Evolutionary conservation across 192 early-diverging fungal species (phyloP), one percentile per base, ranked within the genome.

Genomic region (Kickxella alabastrina): DNA sequence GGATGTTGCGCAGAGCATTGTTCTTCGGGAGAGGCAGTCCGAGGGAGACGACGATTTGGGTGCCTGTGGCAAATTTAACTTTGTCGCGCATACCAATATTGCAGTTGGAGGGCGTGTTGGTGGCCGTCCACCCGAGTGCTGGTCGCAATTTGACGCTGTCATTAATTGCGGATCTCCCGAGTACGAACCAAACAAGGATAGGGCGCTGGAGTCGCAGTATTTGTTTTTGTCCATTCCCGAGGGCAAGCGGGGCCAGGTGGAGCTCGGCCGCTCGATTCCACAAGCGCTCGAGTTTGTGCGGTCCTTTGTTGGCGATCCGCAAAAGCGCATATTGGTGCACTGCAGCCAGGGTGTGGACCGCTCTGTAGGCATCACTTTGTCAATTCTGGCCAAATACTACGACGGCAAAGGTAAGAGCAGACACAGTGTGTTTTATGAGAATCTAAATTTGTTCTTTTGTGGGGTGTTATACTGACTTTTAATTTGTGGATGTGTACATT

Each of bases 181-280:
- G 42, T 79, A 82, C 43, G 43, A 48, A 6, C 42, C 62, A 6
- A 69, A 65, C 29, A 32, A 63, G 62, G 34, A 40, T 1, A 27
- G 44, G 24, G 49, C 46, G 0, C 27, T 56, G 10, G 21, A 44
- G 28, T 26, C 34, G 17, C 25, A 49, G 10, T 92, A 90, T 62
- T 32, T 93, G 23, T 86, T 80, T 51, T 49, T 95, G 41, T 65
- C 82, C 4, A 91, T 95, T 43, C 87, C 87, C 0, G 90, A 92
- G 54, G 89, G 92, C n/a, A 95, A 95, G 62, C 85, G 82, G 43
- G 92, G 92, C 5, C 88, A 90, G 63, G 63, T 81, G 22, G 70
- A 56, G 22, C 77, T 95, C 21, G 63, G 62, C 14, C 59, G 61
- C 21, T 74, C 54, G 24, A 85, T 95, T 51, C 74, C 80, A 4